These are phyloP conservation scores for Apiotrichum brassicae DNA, from an alignment of 1,284 basidiomycete species.

Conservation along the genomic window DNA sequence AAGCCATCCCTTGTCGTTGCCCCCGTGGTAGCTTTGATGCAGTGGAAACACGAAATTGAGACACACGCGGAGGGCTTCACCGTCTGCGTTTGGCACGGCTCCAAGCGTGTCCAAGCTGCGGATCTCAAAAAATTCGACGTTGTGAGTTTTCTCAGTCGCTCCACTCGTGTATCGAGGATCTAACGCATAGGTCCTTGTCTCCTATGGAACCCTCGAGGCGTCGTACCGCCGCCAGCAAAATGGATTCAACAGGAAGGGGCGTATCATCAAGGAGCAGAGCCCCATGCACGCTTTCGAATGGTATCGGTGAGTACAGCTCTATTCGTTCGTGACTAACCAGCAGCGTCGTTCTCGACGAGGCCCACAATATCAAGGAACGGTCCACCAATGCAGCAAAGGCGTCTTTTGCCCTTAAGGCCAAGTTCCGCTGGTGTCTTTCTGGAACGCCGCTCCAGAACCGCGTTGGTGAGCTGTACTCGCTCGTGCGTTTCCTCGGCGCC, in stretches of 20 bases:
- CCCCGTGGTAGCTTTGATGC: slow-evolving; percentile 96
- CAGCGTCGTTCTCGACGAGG: slow-evolving; percentile 68
- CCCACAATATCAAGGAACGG: slow-evolving; percentile 96
- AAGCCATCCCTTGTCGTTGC: slow-evolving; percentile 89
- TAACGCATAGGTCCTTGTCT: slow-evolving; percentile 36
- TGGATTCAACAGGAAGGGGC: slow-evolving; percentile 81
- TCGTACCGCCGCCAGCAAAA: slow-evolving; percentile 87
- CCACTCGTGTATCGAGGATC: background rate
- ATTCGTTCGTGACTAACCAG: slow-evolving; percentile 52
- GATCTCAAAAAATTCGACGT: slow-evolving; percentile 82
- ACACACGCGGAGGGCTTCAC: slow-evolving; percentile 70
- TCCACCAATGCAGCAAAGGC: slow-evolving; percentile 94
- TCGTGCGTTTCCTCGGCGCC: slow-evolving; percentile 80
- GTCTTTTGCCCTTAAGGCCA: slow-evolving; percentile 76
- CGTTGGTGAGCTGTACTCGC: slow-evolving; percentile 95
- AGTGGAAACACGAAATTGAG: slow-evolving; percentile 94
- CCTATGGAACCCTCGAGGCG: slow-evolving; percentile 80
- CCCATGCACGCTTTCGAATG: slow-evolving; percentile 80
- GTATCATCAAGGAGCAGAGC: slow-evolving; percentile 82
- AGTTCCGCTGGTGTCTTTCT: slow-evolving; percentile 90
- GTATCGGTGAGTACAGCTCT: slow-evolving; percentile 79
- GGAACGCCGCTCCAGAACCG: slow-evolving; percentile 97
- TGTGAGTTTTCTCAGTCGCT: slow-evolving; percentile 50
- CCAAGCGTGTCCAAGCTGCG: slow-evolving; percentile 52
- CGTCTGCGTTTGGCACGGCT: slow-evolving; percentile 86